Evolutionary conservation across 2,329 filamentous ascomycete species (phyloP).

Genomic region (Trichothecium roseum): DNA sequence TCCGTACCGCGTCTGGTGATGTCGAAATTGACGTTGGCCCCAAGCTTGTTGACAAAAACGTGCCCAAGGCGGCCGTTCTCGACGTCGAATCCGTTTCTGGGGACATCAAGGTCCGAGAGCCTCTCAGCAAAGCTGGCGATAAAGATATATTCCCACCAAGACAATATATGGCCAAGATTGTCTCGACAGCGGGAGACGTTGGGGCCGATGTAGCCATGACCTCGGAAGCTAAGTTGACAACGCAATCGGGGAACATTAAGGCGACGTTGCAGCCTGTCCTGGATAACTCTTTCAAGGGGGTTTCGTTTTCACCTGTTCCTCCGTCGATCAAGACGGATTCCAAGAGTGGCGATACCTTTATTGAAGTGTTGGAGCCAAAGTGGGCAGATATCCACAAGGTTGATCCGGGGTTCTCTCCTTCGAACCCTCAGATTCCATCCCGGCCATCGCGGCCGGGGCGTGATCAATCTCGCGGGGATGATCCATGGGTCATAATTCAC

Average conservation of each 20-base stretch:
- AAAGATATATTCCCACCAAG: slow-evolving; percentile 26
- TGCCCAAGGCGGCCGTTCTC: slow-evolving; percentile 28
- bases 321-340: slow-evolving; percentile 24
- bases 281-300: slow-evolving; percentile 9
- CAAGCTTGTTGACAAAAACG: slow-evolving; percentile 22
- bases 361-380: slow-evolving; percentile 32
- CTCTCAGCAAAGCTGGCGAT: slow-evolving; percentile 17
- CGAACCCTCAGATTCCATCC: slow-evolving; percentile 7
- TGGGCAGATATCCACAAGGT: slow-evolving; percentile 21
- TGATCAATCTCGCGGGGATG: neutral
- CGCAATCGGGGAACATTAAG: slow-evolving; percentile 28
- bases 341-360: slow-evolving; percentile 28
- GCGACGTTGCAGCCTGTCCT: slow-evolving; percentile 34
- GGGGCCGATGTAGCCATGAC: slow-evolving; percentile 28
- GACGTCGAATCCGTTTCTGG: slow-evolving; percentile 33
- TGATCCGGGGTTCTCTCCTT: no score
- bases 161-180: slow-evolving; percentile 34
- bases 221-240: slow-evolving; percentile 21
- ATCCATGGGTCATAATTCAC: neutral
- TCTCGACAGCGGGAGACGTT: slow-evolving; percentile 34
- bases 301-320: neutral
- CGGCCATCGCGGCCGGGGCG: slow-evolving; percentile 1
- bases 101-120: slow-evolving; percentile 27
- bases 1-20: slow-evolving; percentile 33
- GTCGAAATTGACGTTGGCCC: slow-evolving; percentile 30